These are phyloP conservation scores for Astragalus glycyphyllos DNA, from an alignment of 306 rosid genomes.

Conservation along the genomic window DNA sequence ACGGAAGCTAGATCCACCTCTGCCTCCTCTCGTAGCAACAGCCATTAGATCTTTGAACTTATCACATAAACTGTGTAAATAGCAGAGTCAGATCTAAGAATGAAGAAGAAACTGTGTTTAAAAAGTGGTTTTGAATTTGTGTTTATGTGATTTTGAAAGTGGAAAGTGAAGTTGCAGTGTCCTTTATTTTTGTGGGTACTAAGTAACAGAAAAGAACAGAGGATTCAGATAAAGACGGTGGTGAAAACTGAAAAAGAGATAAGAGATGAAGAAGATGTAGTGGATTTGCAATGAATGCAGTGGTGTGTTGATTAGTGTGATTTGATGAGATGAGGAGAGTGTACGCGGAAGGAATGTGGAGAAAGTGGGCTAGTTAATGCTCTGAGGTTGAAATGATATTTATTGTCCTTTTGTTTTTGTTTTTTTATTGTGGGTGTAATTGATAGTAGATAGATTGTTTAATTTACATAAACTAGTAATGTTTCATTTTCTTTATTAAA, in stretches of 20 bases:
- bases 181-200: not conserved
- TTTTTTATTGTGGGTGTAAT: not conserved
- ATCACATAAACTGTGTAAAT: not conserved
- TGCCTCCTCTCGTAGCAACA: slow-evolving; percentile 84
- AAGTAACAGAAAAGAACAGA: not conserved
- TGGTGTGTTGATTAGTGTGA: not conserved
- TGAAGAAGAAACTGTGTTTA: slow-evolving; percentile 16
- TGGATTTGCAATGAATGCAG: slow-evolving; percentile 32
- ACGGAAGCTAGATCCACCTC: slow-evolving; percentile 74
- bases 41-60: slow-evolving; percentile 67
- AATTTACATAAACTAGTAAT: not conserved
- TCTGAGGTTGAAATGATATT: not conserved
- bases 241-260: not conserved
- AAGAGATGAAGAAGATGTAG: slow-evolving; percentile 6
- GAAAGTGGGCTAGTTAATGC: slow-evolving; percentile 29
- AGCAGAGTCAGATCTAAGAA: slow-evolving; percentile 47
- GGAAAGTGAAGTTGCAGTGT: slow-evolving; percentile 35
- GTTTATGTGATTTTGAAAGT: slow-evolving; percentile 1
- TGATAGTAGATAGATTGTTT: too few relatives aligned
- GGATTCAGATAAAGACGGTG: slow-evolving; percentile 23
- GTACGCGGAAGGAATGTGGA: slow-evolving; percentile 10
- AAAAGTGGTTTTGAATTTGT: not conserved
- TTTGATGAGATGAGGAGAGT: not conserved
- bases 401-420: not conserved
- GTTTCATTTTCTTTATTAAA: not conserved